Evolutionary conservation across 257 asterid genomes (phyloP), one percentile per base, ranked within the genome.

Genomic region (Nemophila menziesii): DNA sequence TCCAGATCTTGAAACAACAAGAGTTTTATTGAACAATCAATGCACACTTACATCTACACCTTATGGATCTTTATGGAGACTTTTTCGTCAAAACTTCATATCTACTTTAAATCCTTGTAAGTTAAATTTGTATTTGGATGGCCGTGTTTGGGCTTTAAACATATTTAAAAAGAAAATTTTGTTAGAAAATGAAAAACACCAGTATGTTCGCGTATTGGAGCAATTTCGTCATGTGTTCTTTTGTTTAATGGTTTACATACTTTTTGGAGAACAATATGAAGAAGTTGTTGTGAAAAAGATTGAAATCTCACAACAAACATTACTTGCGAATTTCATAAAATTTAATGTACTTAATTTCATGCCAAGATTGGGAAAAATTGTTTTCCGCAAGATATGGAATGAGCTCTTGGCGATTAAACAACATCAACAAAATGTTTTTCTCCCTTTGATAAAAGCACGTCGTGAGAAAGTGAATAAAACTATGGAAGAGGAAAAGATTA

Each of bases 361-460:
- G n/a, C 66, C 61, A 23, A 49, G 44, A 33, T 16, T 60, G 16
- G 52, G 53, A 16, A 56, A 52, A 18, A 51, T 63, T 11, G 33
- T 63, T 4, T 16, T 33, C 22, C 16, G 51, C 22, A 58, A 29
- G 8, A 43, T 15, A 16, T 58, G 61, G 62, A 49, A 58, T 16
- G 60, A 63, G 21, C 56, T 63, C 2, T 10, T 45, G 10, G 22
- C 22, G 34, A 18, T 51, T 11, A 40, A 49, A 13, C 53, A 22
- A 39, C 29, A 50, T 1, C 64, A 46, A 22, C 56, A 56, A 8
- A 33, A 19, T 5, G 23, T 43, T 26, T 46, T 56, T 22, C 9
- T 51, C 18, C 69, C 64, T 2, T 44, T 56, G 15, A 56, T 56
- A 20, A 24, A 44, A 43, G 45, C 52, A 21, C 64, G 57, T 20